Evolutionary conservation across 345 rosid genomes (phyloP).

Genomic region (Salix brachista): DNA sequence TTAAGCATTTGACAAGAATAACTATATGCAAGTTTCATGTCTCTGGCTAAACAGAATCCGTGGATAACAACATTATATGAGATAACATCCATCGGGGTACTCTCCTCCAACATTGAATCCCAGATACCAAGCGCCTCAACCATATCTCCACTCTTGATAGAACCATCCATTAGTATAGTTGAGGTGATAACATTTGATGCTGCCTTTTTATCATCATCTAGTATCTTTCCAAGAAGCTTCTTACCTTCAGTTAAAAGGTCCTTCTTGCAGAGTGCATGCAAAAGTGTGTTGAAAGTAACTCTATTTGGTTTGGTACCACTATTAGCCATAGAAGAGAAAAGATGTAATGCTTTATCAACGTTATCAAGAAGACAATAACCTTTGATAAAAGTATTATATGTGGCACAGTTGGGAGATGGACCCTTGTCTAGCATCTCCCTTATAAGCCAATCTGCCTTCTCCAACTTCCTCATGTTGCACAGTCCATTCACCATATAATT

Average conservation of each 20-base stretch:
- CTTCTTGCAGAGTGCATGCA: slow-evolving; percentile 57
- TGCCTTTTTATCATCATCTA: slow-evolving; percentile 32
- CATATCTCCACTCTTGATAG: slow-evolving; percentile 53
- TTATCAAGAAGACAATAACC: slow-evolving; percentile 52
- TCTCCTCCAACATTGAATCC: slow-evolving; percentile 38
- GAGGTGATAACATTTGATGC: slow-evolving; percentile 42
- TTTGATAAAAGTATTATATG: slow-evolving; percentile 56
- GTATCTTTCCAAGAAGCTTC: slow-evolving; percentile 44
- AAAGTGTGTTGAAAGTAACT: slow-evolving; percentile 58
- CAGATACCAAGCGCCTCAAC: slow-evolving; percentile 45
- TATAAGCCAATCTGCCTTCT: slow-evolving; percentile 51
- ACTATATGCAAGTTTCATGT: slow-evolving; percentile 41
- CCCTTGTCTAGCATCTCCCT: slow-evolving; percentile 67
- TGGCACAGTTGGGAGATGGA: slow-evolving; percentile 56
- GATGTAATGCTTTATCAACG: slow-evolving; percentile 51
- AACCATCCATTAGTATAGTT: slow-evolving; percentile 69
- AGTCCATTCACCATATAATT: slow-evolving; percentile 62
- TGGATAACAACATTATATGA: slow-evolving; percentile 63
- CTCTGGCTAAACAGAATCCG: slow-evolving; percentile 46
- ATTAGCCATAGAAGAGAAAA: slow-evolving; percentile 45
- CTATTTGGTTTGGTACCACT: slow-evolving; percentile 53
- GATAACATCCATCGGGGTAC: slow-evolving; percentile 37
- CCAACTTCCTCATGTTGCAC: slow-evolving; percentile 46
- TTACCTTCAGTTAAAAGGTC: slow-evolving; percentile 47
- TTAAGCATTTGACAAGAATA: slow-evolving; percentile 60